Percentiles rank a stretch among this genome's conserved stretches.
Conservation (phyloP, 2,329 filamentous ascomycete genomes). For the Penicillium sp. region DNA sequence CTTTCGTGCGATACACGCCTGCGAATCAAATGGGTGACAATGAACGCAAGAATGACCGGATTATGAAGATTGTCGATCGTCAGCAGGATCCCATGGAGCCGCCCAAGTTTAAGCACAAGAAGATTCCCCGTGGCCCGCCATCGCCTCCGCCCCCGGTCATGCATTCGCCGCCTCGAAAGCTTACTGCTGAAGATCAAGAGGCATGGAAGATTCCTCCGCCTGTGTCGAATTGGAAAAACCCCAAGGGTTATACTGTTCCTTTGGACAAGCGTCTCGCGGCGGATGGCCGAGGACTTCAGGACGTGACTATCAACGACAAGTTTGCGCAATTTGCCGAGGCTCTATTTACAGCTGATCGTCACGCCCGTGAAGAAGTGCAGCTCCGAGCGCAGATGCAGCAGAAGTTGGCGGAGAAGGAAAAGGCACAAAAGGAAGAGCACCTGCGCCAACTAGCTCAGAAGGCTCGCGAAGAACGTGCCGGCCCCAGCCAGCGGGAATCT, state of each 20-base stretch:
- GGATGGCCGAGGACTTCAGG: conserved; percentile 84
- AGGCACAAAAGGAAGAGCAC: conserved; percentile 86
- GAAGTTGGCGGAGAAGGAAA: conserved; percentile 91
- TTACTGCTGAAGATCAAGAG: conserved; percentile 95
- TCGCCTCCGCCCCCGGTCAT: conserved; percentile 90
- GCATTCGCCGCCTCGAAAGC: conserved; percentile 87
- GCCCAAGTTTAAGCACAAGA: conserved; percentile 98
- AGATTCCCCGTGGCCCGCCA: conserved; percentile 87
- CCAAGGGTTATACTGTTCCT: conserved; percentile 94
- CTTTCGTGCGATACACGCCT: conserved; percentile 91
- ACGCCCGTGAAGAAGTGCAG: conserved; percentile 91
- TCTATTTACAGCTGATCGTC: conserved; percentile 86
- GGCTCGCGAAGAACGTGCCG: conserved; percentile 72
- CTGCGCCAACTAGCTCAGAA: conserved; percentile 82
- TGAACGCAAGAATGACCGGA: conserved; percentile 81
- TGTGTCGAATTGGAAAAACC: conserved; percentile 98
- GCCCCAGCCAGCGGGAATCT: conserved; percentile 46
- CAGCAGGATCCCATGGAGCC: conserved; percentile 95
- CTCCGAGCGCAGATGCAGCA: conserved; percentile 93
- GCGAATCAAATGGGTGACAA: conserved; percentile 93
- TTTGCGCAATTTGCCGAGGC: conserved; percentile 95
- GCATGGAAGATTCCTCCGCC: conserved; percentile 89
- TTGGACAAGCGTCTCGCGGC: conserved; percentile 92
- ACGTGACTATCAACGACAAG: conserved; percentile 96
- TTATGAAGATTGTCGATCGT: conserved; percentile 96